These are phyloP conservation scores for Apophysomyces variabilis DNA, from an alignment of 371 early-diverging fungal genomes.

Conservation along the genomic window DNA sequence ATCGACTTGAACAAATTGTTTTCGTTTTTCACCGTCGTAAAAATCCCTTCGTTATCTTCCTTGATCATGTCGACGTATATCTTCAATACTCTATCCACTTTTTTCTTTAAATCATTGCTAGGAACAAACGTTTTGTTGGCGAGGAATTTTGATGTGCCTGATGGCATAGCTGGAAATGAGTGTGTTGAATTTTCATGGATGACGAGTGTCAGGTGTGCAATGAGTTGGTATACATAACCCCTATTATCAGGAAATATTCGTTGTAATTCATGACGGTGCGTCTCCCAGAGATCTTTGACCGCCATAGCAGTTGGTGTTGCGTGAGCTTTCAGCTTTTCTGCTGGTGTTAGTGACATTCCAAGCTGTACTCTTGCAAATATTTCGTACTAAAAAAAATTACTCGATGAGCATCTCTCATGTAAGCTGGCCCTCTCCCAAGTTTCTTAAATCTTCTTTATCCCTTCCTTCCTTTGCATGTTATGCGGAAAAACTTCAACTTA, in stretches of 20 bases:
- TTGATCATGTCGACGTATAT: background rate
- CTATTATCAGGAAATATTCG: constrained; percentile 11
- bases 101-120: background rate
- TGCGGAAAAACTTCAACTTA: constrained; percentile 7
- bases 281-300: background rate
- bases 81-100: constrained; percentile 7
- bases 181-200: constrained; percentile 7
- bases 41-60: background rate
- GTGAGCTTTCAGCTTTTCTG: constrained; percentile 37
- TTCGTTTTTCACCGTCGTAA: background rate
- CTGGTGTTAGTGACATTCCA: constrained; percentile 34
- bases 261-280: constrained; percentile 8
- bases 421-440: background rate
- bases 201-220: constrained; percentile 13
- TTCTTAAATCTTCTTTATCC: background rate
- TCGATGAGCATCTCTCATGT: background rate
- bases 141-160: constrained; percentile 5
- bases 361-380: constrained; percentile 44
- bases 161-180: constrained; percentile 4
- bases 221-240: constrained; percentile 2
- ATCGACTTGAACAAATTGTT: constrained; percentile 5
- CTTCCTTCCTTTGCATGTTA: too few species aligned
- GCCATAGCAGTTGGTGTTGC: constrained; percentile 21
- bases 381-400: constrained; percentile 29
- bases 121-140: background rate